Evolutionary conservation across 2,329 filamentous ascomycete genomes (phyloP), one percentile per base, ranked within the genome.

Genomic region (Triangularia verruculosa): DNA sequence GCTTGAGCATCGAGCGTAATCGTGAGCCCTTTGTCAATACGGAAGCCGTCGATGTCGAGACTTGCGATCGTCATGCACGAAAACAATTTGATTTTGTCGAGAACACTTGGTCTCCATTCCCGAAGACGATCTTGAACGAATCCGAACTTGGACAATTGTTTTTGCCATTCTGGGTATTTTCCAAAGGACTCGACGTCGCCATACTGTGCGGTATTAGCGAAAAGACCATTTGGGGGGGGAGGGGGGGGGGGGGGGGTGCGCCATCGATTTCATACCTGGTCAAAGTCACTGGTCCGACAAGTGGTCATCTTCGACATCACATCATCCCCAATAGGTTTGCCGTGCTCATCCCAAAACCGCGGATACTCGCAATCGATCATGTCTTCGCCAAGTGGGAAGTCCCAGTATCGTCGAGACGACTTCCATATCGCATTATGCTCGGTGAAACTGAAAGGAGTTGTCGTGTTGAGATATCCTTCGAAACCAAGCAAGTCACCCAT

Each of bases 21-120:
- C 67, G 87, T 85, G n/a, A 84, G 82, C 2, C 84, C 86, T 73
- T 89, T 89, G 74, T 89, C 86, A 72, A 87, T 86, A 57, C 86
- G 82, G 69, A 86, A 87, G 0, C 86, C 86, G 70, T 89, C 86
- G 61, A 89, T 84, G 69, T 89, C 86, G 17, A 89, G 78, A 65
- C 82, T 83, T 20, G 79, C 75, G 61, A 89, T 86, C 47, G 84
- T 80, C 72, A 88, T 83, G 73, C 86, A 89, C 1, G 85, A 86
- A 68, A 88, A 86, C 55, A 82, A 80, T 66, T 83, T 82, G 64
- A 89, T 76, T 70, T 83, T 85, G 57, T 82, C 78, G 30, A 82
- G 76, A 0, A 88, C 86, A 17, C 80, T 80, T 1, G 83, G 82
- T 24, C 80, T 70, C 86, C 86, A 89, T 71, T 88, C 86, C 58